phyloP scores from a whole-genome alignment of 192 early-diverging fungal genomes.

The Linnemannia exigua region DNA sequence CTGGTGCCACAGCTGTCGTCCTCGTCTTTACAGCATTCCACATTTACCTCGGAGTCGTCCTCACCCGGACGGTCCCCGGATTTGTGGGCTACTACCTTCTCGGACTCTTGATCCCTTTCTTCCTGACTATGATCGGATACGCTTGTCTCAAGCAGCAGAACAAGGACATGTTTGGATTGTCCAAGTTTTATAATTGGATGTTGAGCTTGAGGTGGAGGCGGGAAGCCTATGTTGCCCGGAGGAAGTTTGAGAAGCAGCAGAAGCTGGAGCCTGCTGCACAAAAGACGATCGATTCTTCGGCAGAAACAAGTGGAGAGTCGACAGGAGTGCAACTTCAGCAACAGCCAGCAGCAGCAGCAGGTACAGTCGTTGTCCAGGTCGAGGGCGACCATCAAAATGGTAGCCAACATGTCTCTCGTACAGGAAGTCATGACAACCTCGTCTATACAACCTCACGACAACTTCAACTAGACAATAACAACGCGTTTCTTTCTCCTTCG shows the following conservation, averaged over 20 bases:
- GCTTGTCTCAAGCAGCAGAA: constrained; percentile 61
- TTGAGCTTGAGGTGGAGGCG: constrained; percentile 21
- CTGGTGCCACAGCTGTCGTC: constrained; percentile 66
- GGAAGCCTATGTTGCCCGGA: not conserved
- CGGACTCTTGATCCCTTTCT: constrained; percentile 58
- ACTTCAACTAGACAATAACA: constrained; percentile 21
- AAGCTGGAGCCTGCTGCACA: constrained; percentile 13
- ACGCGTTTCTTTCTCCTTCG: constrained; percentile 15
- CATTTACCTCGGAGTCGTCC: constrained; percentile 59
- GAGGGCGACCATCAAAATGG: constrained; percentile 8
- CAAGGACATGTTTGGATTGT: constrained; percentile 37
- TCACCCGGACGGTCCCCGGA: constrained; percentile 36
- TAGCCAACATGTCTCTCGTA: constrained; percentile 28
- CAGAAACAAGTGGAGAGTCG: not conserved
- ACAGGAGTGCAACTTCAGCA: constrained; percentile 12
- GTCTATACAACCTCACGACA: not conserved
- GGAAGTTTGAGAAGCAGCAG: constrained; percentile 29
- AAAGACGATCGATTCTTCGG: constrained; percentile 27
- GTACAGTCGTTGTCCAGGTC: constrained; percentile 44
- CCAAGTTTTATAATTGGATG: constrained; percentile 38
- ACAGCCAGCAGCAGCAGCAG: constrained; percentile 13
- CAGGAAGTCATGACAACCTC: constrained; percentile 38
- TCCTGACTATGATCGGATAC: constrained; percentile 54
- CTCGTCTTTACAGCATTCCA: constrained; percentile 74
- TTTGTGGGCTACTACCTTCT: constrained; percentile 65